Percentiles rank a stretch among this genome's conserved stretches.
These are phyloP conservation scores for Myxozyma monticola DNA, from an alignment of 805 yeast species.

Conservation along the genomic window DNA sequence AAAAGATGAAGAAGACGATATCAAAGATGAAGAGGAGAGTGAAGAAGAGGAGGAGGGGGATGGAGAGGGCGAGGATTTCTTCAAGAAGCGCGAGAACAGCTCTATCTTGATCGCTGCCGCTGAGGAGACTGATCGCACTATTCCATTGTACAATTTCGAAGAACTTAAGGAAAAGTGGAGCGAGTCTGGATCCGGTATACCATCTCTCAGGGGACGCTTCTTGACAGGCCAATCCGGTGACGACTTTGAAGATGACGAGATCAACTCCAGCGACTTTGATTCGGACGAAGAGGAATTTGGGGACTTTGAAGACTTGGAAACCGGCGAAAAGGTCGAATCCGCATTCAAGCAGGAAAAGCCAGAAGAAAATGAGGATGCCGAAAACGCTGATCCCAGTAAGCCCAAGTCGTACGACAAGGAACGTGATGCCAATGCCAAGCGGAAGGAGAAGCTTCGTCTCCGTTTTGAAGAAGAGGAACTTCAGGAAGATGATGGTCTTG, in stretches of 20 bases:
- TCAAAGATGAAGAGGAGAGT: constrained; percentile 44
- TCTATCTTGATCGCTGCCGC: constrained; percentile 22
- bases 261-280: constrained; percentile 45
- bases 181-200: constrained; percentile 17
- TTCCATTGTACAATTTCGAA: constrained; percentile 26
- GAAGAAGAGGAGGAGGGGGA: constrained; percentile 20
- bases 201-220: constrained; percentile 23
- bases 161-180: constrained; percentile 29
- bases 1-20: constrained; percentile 47
- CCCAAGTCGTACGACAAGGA: constrained; percentile 62
- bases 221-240: constrained; percentile 32
- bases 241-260: constrained; percentile 41
- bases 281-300: constrained; percentile 56
- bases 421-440: constrained; percentile 78
- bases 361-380: constrained; percentile 33
- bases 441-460: constrained; percentile 81
- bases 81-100: constrained; percentile 37
- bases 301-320: constrained; percentile 36
- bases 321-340: constrained; percentile 43
- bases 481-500: constrained; percentile 53
- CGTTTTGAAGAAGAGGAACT: constrained; percentile 82
- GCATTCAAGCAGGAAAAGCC: constrained; percentile 43
- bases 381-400: constrained; percentile 2
- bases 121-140: constrained; percentile 22
- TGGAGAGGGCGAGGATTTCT: constrained; percentile 34